These are phyloP conservation scores for Leonotis leonurus DNA, from an alignment of 257 asterid genomes.

Conservation along the genomic window DNA sequence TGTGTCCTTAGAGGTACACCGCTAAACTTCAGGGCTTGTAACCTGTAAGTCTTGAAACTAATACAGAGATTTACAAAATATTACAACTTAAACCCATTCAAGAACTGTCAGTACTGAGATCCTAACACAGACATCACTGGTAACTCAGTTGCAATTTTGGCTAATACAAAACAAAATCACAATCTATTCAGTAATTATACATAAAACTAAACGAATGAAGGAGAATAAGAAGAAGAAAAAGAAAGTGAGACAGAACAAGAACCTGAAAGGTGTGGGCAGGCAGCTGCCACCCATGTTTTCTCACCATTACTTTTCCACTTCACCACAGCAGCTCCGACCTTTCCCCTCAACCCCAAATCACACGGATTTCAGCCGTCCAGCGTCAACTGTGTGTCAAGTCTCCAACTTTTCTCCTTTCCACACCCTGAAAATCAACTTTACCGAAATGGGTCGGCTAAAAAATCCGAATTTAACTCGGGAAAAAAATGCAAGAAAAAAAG, in stretches of 20 bases:
- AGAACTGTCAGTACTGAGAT: background rate
- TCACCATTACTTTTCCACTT: constrained; percentile 61
- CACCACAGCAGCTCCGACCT: constrained; percentile 13
- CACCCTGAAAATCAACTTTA: constrained; percentile 27
- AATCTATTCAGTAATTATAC: background rate
- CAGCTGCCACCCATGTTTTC: constrained; percentile 97
- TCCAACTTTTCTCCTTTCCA: constrained; percentile 1
- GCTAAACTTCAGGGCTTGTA: background rate
- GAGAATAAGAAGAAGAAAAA: background rate
- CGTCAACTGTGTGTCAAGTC: constrained; percentile 17
- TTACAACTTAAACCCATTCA: background rate
- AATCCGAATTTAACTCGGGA: background rate
- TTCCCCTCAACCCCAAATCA: constrained; percentile 14
- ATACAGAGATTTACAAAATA: background rate
- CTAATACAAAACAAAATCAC: background rate
- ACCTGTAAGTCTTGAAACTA: background rate
- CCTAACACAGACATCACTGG: background rate
- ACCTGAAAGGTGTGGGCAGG: constrained; percentile 99
- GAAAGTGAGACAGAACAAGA: constrained; percentile 8
- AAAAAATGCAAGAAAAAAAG: background rate
- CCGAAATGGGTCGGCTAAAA: constrained; percentile 23
- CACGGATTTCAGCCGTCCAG: constrained; percentile 21
- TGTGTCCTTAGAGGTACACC: background rate
- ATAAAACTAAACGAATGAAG: background rate
- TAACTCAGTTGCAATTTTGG: constrained; percentile 1